Evolutionary conservation across 768 basidiomycete genomes (phyloP).

Genomic region (Gymnopilus junonius): DNA sequence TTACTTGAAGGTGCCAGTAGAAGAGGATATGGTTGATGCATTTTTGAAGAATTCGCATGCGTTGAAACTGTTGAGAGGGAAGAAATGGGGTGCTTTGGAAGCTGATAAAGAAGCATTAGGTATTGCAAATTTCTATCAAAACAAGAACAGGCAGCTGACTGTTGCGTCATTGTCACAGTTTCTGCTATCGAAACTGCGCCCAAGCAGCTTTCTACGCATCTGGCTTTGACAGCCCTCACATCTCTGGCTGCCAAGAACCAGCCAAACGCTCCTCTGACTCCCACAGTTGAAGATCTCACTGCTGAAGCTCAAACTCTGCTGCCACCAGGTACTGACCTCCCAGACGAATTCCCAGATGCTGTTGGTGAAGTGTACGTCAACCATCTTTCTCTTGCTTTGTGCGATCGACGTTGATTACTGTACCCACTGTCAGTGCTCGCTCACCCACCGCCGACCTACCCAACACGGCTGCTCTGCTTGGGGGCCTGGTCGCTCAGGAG

Average conservation of each 20-base stretch:
- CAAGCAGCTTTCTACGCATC: conserved; percentile 68
- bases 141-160: background rate
- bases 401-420: conserved; percentile 17
- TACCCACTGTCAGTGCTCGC: conserved; percentile 56
- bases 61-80: conserved; percentile 66
- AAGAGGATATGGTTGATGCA: conserved; percentile 60
- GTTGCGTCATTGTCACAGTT: conserved; percentile 33
- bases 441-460: conserved; percentile 87
- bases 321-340: conserved; percentile 52
- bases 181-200: conserved; percentile 45
- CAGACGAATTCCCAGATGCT: conserved; percentile 59
- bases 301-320: conserved; percentile 54
- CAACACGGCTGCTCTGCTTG: conserved; percentile 91
- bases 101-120: conserved; percentile 52
- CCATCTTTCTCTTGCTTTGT: conserved; percentile 2
- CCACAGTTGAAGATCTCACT: conserved; percentile 57
- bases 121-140: too few species aligned
- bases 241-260: conserved; percentile 32
- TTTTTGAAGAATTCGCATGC: conserved; percentile 86
- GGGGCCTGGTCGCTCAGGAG: conserved; percentile 95
- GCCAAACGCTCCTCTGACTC: conserved; percentile 30
- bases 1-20: conserved; percentile 48
- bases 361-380: conserved; percentile 79
- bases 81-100: conserved; percentile 62
- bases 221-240: conserved; percentile 70